phyloP scores from a whole-genome alignment of 2,329 filamentous ascomycete species.

The Colletotrichum lentis region DNA sequence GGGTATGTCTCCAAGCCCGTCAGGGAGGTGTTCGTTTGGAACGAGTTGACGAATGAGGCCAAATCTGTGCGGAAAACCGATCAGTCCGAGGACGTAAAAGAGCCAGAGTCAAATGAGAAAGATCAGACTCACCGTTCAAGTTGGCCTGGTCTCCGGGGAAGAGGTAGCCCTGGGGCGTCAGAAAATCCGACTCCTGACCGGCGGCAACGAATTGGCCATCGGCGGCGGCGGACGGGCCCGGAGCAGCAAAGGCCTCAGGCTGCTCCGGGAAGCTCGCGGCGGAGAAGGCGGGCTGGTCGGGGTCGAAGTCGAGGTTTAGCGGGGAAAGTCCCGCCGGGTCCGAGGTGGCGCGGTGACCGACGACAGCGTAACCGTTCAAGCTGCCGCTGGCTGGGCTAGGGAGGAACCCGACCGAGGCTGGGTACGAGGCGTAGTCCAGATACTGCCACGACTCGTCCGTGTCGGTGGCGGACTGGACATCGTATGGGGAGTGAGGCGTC shows the following conservation, averaged over 20 bases:
- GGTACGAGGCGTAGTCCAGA: constrained; percentile 49
- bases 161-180: constrained; percentile 52
- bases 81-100: background rate
- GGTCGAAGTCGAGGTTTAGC: constrained; percentile 52
- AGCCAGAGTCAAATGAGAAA: background rate
- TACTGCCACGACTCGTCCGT: constrained; percentile 58
- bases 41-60: constrained; percentile 45
- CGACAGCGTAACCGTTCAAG: constrained; percentile 59
- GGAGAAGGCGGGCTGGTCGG: constrained; percentile 49
- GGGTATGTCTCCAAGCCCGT: constrained; percentile 39
- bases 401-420: constrained; percentile 54
- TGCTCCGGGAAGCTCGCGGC: constrained; percentile 47
- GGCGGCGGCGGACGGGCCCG: constrained; percentile 39
- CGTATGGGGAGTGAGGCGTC: constrained; percentile 53
- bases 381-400: constrained; percentile 62
- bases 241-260: constrained; percentile 45
- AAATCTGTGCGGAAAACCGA: constrained; percentile 13
- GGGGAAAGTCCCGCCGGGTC: constrained; percentile 53
- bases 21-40: constrained; percentile 44
- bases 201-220: constrained; percentile 46
- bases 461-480: constrained; percentile 51
- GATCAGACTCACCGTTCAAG: constrained; percentile 44
- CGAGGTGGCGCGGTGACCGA: constrained; percentile 49
- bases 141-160: constrained; percentile 49
- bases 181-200: constrained; percentile 45